phyloP scores from a whole-genome alignment of 169 alveolate genomes.

The Cryptosporidium meleagridis region DNA sequence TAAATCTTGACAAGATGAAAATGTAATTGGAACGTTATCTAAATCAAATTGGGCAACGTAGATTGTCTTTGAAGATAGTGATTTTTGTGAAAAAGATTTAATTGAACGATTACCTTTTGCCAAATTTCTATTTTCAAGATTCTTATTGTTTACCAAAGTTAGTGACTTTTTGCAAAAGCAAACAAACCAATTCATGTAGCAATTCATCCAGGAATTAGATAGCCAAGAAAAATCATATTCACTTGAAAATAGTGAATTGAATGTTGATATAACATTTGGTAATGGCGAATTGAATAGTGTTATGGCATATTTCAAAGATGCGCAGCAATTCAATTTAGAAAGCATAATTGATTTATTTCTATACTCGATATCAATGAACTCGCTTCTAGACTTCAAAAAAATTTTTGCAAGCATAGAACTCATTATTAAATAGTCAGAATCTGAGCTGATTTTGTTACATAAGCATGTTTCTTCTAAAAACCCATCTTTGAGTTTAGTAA shows the following conservation, averaged over 20 bases:
- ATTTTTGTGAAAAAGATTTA: not conserved
- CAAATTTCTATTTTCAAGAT: not conserved
- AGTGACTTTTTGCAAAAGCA: conserved; percentile 17
- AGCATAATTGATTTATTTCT: not conserved
- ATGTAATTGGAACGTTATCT: conserved; percentile 36
- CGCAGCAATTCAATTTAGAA: not conserved
- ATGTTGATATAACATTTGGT: not conserved
- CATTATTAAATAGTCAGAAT: not conserved
- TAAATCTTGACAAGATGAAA: conserved; percentile 40
- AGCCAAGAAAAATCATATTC: not conserved
- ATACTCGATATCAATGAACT: conserved; percentile 23
- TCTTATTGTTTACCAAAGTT: conserved; percentile 14
- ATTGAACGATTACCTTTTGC: not conserved
- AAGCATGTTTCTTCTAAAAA: not conserved
- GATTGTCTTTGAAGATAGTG: conserved; percentile 11
- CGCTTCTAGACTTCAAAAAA: conserved; percentile 35
- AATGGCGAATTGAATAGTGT: conserved; percentile 20
- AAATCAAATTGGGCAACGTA: conserved; percentile 48
- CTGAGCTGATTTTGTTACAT: not conserved
- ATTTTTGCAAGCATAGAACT: conserved; percentile 23
- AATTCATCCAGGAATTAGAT: conserved; percentile 35
- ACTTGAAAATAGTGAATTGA: conserved; percentile 31
- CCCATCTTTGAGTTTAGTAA: not conserved
- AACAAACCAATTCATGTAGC: conserved; percentile 39
- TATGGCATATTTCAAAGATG: conserved; percentile 27